These are phyloP conservation scores for Solanum raphanifolium DNA, from an alignment of 257 asterid genomes.

Conservation along the genomic window DNA sequence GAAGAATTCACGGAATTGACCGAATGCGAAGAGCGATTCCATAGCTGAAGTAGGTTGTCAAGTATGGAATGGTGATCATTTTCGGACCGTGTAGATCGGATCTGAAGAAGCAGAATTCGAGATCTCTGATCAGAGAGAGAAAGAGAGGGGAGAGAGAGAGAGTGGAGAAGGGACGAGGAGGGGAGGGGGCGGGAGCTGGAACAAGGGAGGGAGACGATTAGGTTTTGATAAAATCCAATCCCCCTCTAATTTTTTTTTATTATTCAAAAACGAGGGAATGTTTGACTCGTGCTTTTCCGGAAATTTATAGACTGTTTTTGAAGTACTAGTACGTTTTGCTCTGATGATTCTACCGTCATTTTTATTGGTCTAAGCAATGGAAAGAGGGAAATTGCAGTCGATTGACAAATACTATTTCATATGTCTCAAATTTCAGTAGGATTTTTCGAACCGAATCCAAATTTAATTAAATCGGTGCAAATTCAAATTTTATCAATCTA, in stretches of 20 bases:
- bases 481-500: too few relatives aligned
- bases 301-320: neutral
- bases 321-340: neutral
- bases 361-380: neutral
- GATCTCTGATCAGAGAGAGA: neutral
- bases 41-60: constrained; percentile 91
- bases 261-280: neutral
- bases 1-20: constrained; percentile 85
- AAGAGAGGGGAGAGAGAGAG: neutral
- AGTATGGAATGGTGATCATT: constrained; percentile 85
- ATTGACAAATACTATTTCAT: too few relatives aligned
- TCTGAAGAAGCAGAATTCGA: constrained; percentile 24
- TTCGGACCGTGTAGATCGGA: constrained; percentile 28
- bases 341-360: neutral
- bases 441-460: accelerated
- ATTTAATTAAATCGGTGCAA: too few relatives aligned
- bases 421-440: too few relatives aligned
- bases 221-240: neutral
- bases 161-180: neutral
- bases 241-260: neutral
- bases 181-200: neutral
- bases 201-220: neutral
- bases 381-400: neutral
- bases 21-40: constrained; percentile 88
- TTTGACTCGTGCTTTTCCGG: neutral